A percentile compares a stretch with the other conserved stretches of the same genome.
Conservation (phyloP, 176 grass and related monocot genomes). For the Alopecurus myosuroides region DNA sequence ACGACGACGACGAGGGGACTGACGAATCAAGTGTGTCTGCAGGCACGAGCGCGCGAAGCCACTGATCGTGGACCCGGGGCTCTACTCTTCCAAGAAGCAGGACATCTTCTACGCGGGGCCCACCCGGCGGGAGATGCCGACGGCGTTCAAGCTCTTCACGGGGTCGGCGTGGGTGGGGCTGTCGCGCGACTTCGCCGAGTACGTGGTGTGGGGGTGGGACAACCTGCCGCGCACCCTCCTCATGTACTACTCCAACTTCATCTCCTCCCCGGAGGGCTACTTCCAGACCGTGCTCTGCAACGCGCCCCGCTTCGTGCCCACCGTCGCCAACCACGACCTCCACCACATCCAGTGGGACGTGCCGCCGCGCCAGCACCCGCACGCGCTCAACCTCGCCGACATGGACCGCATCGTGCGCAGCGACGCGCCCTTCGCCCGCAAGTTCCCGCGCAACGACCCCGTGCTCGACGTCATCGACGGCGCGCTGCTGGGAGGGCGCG, state of each 20-base stretch:
- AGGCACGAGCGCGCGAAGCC: conserved; percentile 58
- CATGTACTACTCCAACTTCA: conserved; percentile 99
- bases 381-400: conserved; percentile 48
- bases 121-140: conserved; percentile 50
- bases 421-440: conserved; percentile 50
- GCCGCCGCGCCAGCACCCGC: conserved; percentile 89
- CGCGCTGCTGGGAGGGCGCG: conserved; percentile 30
- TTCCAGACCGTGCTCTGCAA: conserved; percentile 98
- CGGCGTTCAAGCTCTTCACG: conserved; percentile 84
- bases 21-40: too few species aligned
- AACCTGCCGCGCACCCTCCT: conserved; percentile 87
- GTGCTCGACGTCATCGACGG: conserved; percentile 53
- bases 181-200: conserved; percentile 67
- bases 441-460: conserved; percentile 48
- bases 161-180: conserved; percentile 88
- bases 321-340: conserved; percentile 87
- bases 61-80: conserved; percentile 74
- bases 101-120: conserved; percentile 63
- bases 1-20: too few species aligned
- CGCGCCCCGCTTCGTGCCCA: conserved; percentile 48
- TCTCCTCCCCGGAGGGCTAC: conserved; percentile 92
- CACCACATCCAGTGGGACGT: conserved; percentile 92
- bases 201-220: conserved; percentile 93
- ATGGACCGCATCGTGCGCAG: conserved; percentile 38
- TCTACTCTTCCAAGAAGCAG: conserved; percentile 54